Conservation (phyloP, 2,329 filamentous ascomycete species). For the Curvularia sp. region DNA sequence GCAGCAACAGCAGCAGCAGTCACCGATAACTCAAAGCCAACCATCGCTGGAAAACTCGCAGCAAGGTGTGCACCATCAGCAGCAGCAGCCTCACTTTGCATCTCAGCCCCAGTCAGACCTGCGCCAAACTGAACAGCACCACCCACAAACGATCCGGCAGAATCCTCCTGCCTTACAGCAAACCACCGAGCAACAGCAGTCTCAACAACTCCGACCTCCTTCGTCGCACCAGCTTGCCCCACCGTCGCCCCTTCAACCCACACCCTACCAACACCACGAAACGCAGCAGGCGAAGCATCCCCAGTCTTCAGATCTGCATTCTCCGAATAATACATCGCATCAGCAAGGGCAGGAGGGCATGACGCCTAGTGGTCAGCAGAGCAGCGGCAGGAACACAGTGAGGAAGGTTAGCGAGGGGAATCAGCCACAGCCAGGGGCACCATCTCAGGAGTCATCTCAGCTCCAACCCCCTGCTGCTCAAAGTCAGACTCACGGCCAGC, state of each 20-base stretch:
- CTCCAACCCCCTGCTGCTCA: conserved; percentile 45
- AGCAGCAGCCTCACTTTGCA: conserved; percentile 33
- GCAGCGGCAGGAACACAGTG: conserved; percentile 39
- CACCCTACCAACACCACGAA: conserved; percentile 44
- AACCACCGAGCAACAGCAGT: conserved; percentile 37
- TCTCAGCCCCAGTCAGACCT: conserved; percentile 29
- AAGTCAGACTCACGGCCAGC: conserved; percentile 48
- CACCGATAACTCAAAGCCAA: conserved; percentile 36
- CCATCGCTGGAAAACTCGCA: conserved; percentile 36
- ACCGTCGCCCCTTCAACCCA: conserved; percentile 46
- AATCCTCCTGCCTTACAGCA: conserved; percentile 42
- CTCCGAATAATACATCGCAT: conserved; percentile 39
- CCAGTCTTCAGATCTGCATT: conserved; percentile 34
- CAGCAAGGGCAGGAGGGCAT: conserved; percentile 45
- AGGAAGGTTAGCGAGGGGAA: conserved; percentile 45
- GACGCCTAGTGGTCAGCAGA: conserved; percentile 37
- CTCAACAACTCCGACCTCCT: conserved; percentile 43
- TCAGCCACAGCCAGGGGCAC: conserved; percentile 39
- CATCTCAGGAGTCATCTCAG: conserved; percentile 46
- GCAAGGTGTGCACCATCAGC: conserved; percentile 34
- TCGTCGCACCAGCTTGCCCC: conserved; percentile 47
- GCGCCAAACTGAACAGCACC: conserved; percentile 43
- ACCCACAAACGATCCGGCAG: conserved; percentile 41
- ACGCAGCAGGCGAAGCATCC: conserved; percentile 37
- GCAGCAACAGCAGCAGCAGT: conserved; percentile 31